Evolutionary conservation across 768 basidiomycete species (phyloP).

Genomic region (Lactarius pseudohatsudake): DNA sequence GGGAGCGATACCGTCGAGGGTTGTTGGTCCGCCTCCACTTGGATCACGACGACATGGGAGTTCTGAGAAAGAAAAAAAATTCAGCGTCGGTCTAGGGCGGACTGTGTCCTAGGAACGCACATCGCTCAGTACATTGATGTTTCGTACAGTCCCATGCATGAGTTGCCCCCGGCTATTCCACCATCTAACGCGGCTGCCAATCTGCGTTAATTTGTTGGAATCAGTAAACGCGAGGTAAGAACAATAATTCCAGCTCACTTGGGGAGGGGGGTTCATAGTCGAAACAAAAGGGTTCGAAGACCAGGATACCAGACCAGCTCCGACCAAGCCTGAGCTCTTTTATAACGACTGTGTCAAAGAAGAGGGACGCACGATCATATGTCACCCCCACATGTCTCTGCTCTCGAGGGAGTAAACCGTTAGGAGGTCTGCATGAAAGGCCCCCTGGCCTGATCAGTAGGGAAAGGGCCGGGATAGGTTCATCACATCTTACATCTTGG

Average conservation of each 20-base stretch:
- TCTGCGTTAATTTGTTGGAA: conserved; percentile 39
- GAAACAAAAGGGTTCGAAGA: conserved; percentile 48
- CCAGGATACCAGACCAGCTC: conserved; percentile 14
- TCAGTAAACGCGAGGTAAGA: conserved; percentile 21
- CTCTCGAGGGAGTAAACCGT: conserved; percentile 1
- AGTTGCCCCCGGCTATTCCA: conserved; percentile 55
- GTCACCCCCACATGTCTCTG: conserved; percentile 23
- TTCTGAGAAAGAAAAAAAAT: conserved; percentile 43
- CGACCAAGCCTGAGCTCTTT: conserved; percentile 10
- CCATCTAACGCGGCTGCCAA: conserved; percentile 69
- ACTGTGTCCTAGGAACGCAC: conserved; percentile 41
- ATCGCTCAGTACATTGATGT: conserved; percentile 54
- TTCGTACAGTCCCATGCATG: conserved; percentile 59
- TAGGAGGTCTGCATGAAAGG: conserved; percentile 20
- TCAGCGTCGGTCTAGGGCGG: conserved; percentile 5
- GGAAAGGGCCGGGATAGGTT: conserved; percentile 13
- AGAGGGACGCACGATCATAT: conserved; percentile 11
- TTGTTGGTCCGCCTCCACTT: conserved; percentile 38
- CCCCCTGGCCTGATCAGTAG: conserved; percentile 20
- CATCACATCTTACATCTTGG: conserved; percentile 23
- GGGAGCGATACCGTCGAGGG: conserved; percentile 52
- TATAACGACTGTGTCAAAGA: conserved; percentile 14
- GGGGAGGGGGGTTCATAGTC: conserved; percentile 63
- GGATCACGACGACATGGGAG: conserved; percentile 55
- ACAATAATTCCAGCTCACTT: conserved; percentile 32